A percentile compares a stretch with the other conserved stretches of the same genome.
phyloP scores from a whole-genome alignment of 2,329 filamentous ascomycete species.

The Hypocrella siamensis region DNA sequence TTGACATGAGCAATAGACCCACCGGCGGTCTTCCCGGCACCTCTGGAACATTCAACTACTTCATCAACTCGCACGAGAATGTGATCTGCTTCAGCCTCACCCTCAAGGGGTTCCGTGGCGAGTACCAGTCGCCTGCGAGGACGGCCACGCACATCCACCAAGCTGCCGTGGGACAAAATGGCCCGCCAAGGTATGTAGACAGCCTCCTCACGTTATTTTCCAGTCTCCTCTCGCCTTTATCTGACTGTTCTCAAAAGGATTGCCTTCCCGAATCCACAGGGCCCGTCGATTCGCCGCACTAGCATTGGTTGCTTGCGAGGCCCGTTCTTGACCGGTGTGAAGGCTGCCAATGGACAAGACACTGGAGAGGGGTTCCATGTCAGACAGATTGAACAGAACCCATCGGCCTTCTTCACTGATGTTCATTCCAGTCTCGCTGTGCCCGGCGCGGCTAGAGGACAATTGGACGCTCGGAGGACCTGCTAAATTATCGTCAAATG shows the following conservation, averaged over 20 bases:
- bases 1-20: neutral
- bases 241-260: constrained; percentile 15
- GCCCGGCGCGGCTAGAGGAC: constrained; percentile 35
- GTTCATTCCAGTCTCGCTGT: constrained; percentile 31
- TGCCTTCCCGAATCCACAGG: constrained; percentile 31
- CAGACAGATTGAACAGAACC: constrained; percentile 32
- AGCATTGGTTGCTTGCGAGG: constrained; percentile 25
- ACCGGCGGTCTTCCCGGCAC: constrained; percentile 27
- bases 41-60: constrained; percentile 32
- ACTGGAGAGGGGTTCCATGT: constrained; percentile 30
- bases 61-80: constrained; percentile 30
- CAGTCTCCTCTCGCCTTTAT: neutral
- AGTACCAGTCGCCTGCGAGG: constrained; percentile 31
- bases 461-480: constrained; percentile 15
- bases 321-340: constrained; percentile 18
- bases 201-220: neutral
- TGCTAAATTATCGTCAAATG: constrained; percentile 1
- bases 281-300: constrained; percentile 15
- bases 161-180: constrained; percentile 24
- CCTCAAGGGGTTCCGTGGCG: constrained; percentile 29
- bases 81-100: constrained; percentile 34
- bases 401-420: constrained; percentile 34
- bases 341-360: constrained; percentile 12
- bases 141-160: constrained; percentile 42
- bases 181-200: constrained; percentile 28